These are phyloP conservation scores for Pseudogymnoascus sp. DNA, from an alignment of 2,329 filamentous ascomycete species.

Conservation along the genomic window DNA sequence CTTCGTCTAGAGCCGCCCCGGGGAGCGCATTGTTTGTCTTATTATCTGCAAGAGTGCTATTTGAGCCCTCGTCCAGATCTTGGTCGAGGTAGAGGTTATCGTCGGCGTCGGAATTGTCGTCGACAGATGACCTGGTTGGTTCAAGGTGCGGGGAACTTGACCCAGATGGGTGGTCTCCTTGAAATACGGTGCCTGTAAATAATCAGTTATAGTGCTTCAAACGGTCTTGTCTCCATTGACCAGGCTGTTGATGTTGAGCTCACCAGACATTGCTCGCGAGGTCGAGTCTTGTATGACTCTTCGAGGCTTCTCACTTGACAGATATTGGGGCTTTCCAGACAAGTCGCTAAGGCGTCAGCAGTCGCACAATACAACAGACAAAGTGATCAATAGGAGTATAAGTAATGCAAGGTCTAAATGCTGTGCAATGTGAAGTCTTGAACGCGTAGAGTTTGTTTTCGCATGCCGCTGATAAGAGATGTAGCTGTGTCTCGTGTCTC, in stretches of 20 bases:
- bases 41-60: slow-evolving; percentile 10
- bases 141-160: not conserved
- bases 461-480: slow-evolving; percentile 4
- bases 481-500: not conserved
- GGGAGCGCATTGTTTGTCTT: not conserved
- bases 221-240: not conserved
- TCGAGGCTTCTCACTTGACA: not conserved
- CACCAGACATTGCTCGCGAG: slow-evolving; percentile 2
- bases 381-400: not conserved
- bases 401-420: not conserved
- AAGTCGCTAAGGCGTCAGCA: not conserved
- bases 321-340: not conserved
- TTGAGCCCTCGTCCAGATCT: slow-evolving; percentile 5
- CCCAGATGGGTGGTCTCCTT: not conserved
- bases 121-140: not conserved
- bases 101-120: slow-evolving; percentile 16
- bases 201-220: not conserved
- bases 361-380: not conserved
- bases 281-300: slow-evolving; percentile 3
- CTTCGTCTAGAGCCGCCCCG: slow-evolving; percentile 11
- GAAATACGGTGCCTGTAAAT: not conserved
- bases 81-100: slow-evolving; percentile 16
- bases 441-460: not conserved
- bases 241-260: not conserved
- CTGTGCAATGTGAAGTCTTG: slow-evolving; percentile 2